Base-by-base conservation (phyloP, 1,284 basidiomycete genomes). In the Vanrija sp. region DNA sequence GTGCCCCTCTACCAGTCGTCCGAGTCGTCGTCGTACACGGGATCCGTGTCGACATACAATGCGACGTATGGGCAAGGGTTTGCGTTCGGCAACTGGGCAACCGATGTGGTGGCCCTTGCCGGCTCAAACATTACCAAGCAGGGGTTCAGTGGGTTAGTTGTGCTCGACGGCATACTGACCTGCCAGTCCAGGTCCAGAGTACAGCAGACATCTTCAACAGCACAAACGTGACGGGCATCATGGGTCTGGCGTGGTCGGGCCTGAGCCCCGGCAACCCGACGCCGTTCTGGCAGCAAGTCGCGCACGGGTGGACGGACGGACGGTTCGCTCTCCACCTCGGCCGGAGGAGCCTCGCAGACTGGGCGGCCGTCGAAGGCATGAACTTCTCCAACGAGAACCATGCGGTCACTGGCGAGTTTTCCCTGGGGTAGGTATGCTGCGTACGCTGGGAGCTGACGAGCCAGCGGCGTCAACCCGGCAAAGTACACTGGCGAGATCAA, bases 401-500 rank as follows among this genome's bases (percentile, higher is more conserved):
- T 12, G 34, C 34, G 1, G 34, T 34, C 12, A 14, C 34, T 12
- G 34, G 34, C 34, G 34, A 34, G 34, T 34, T 34, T 15, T 34
- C 34, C 4, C 12, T 34, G 5, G 34, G 34, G 34, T 34, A 5
- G 34, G 34, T 34, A 15, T 14, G 12, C 4, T 34, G 21, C 12
- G 9, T 34, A 1, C 9, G 34, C 28, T 8, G 1, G 2, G 34
- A 34, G 34, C 34, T 34, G 12, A 34, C 14, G 34, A 28, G 34
- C 34, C 9, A 34, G 34, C 34, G 62, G 55, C 42, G 40, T 54
- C 34, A 34, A 34, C 34, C 5, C 34, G 2, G 14, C 4, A 6
- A 34, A 90, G 3, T 94, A 85, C 75, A 85, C 85, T 0, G 91
- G 91, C 7, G 78, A 83, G 43, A 87, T 95, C 55, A 87, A 91